Percentiles rank a stretch among this genome's conserved stretches.
These are phyloP conservation scores for Penicillium cataractarum DNA, from an alignment of 495 filamentous ascomycete genomes.

Conservation along the genomic window DNA sequence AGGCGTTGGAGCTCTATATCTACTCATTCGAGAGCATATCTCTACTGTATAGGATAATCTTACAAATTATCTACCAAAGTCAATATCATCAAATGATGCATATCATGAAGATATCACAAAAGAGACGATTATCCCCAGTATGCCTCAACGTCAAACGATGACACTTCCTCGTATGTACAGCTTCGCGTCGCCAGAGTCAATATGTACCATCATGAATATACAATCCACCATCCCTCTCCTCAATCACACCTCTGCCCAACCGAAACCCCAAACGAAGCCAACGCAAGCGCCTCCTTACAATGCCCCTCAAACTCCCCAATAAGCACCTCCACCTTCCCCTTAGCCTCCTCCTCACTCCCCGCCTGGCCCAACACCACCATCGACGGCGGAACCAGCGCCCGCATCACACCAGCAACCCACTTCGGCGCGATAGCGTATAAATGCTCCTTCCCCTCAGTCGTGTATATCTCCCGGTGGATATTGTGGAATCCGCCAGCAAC, in stretches of 20 bases:
- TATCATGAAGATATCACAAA: too few species aligned
- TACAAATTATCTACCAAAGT: too few species aligned
- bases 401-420: constrained; percentile 25
- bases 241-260: constrained; percentile 21
- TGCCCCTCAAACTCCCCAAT: constrained; percentile 21
- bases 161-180: neutral
- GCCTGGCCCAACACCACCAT: constrained; percentile 24
- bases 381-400: constrained; percentile 18
- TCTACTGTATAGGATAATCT: too few species aligned
- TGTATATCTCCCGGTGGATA: constrained; percentile 18
- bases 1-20: too few species aligned
- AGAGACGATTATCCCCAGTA: neutral
- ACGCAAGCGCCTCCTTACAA: constrained; percentile 16
- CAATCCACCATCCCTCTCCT: neutral
- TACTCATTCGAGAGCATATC: too few species aligned
- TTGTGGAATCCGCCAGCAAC: constrained; percentile 8
- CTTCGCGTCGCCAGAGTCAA: neutral
- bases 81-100: too few species aligned
- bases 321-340: constrained; percentile 26
- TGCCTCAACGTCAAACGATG: neutral
- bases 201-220: too few species aligned
- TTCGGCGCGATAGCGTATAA: constrained; percentile 14
- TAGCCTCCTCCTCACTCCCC: constrained; percentile 13
- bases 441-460: constrained; percentile 16
- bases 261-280: constrained; percentile 28